Conservation (phyloP, 2,329 filamentous ascomycete species). For the Aspergillus quadrilineatus region DNA sequence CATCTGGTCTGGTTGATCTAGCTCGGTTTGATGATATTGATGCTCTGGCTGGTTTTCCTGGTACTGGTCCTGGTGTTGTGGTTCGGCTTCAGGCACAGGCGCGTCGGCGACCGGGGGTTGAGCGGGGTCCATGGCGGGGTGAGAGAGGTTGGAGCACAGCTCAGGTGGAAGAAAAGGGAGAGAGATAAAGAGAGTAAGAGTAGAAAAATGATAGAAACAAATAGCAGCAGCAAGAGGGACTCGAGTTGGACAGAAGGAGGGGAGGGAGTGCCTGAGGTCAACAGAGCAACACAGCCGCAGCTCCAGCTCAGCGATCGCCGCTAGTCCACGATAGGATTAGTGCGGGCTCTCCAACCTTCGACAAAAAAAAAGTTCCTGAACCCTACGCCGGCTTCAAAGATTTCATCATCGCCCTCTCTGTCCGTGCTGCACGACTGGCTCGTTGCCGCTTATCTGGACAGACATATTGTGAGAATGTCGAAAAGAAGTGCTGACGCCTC, state of each 20-base stretch:
- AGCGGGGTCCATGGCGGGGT: constrained; percentile 8
- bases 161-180: background rate
- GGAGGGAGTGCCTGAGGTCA: constrained; percentile 12
- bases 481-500: constrained; percentile 59
- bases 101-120: constrained; percentile 24
- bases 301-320: constrained; percentile 27
- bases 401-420: constrained; percentile 15
- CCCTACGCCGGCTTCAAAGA: constrained; percentile 11
- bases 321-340: constrained; percentile 38
- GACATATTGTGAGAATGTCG: constrained; percentile 48
- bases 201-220: background rate
- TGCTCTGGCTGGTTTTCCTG: background rate
- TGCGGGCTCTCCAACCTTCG: constrained; percentile 19
- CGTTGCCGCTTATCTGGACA: constrained; percentile 13
- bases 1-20: constrained; percentile 10
- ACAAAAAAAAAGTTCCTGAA: constrained; percentile 34
- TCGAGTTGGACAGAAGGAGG: constrained; percentile 11
- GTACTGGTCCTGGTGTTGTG: background rate
- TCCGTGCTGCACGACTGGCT: constrained; percentile 25
- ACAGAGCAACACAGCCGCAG: constrained; percentile 16
- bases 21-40: background rate
- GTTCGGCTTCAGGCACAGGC: constrained; percentile 17
- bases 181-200: background rate
- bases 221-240: constrained; percentile 1
- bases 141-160: constrained; percentile 6